A percentile compares a stretch with the other conserved stretches of the same genome.
Evolutionary conservation across 768 basidiomycete species (phyloP).

Genomic region (Trametes meyenii): DNA sequence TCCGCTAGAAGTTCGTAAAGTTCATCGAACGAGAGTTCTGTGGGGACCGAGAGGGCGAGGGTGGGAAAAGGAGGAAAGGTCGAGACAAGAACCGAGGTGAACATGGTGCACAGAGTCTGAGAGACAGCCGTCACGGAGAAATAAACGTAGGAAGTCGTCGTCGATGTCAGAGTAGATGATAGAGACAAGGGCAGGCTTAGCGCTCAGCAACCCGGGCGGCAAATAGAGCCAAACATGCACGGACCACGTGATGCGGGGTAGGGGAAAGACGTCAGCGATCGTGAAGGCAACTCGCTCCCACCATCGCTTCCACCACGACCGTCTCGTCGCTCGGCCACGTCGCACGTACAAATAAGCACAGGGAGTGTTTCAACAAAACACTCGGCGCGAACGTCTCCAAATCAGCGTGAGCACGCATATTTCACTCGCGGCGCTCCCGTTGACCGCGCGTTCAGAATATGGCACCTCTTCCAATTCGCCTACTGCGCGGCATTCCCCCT

Average conservation of each 20-base stretch:
- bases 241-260: slow-evolving; percentile 19
- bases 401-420: too few relatives aligned
- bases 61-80: slow-evolving; percentile 65
- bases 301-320: background rate
- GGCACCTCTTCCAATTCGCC: slow-evolving; percentile 20
- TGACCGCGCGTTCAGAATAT: background rate
- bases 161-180: background rate
- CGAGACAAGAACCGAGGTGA: slow-evolving; percentile 56
- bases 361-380: background rate
- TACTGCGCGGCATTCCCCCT: slow-evolving; percentile 28
- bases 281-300: background rate
- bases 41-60: slow-evolving; percentile 48
- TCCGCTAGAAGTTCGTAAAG: slow-evolving; percentile 48
- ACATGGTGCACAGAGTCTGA: slow-evolving; percentile 37
- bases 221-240: slow-evolving; percentile 3
- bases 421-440: too few relatives aligned
- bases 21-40: slow-evolving; percentile 42
- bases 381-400: too few relatives aligned
- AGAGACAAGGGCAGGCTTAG: background rate
- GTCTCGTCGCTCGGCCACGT: background rate
- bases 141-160: background rate
- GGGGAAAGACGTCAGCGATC: slow-evolving; percentile 1
- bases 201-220: background rate
- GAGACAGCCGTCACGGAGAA: background rate
- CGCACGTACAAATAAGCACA: background rate